Evolutionary conservation across 2,329 filamentous ascomycete species (phyloP).

Genomic region (Colletotrichum neosansevieriae): DNA sequence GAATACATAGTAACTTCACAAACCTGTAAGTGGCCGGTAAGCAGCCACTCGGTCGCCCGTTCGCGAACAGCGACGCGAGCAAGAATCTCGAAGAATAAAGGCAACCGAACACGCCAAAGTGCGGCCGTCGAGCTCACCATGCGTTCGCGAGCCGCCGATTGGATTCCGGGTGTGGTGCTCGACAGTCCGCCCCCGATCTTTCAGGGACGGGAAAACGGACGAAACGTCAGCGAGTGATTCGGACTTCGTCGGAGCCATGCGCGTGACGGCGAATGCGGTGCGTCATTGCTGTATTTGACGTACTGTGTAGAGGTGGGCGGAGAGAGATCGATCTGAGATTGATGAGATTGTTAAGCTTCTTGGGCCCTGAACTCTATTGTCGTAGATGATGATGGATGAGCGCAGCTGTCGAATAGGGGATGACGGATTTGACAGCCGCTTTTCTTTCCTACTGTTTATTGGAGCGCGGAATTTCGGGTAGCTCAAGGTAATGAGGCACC

Average conservation of each 20-base stretch:
- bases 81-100: background rate
- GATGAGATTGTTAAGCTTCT: background rate
- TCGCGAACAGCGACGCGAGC: background rate
- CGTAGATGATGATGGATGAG: background rate
- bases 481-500: background rate
- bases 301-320: background rate
- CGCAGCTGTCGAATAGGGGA: constrained; percentile 2
- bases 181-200: background rate
- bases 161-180: background rate
- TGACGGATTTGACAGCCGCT: background rate
- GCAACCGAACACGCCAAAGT: background rate
- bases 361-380: background rate
- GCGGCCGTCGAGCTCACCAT: background rate
- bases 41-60: background rate
- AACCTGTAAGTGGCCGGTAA: constrained; percentile 7
- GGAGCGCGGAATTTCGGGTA: background rate
- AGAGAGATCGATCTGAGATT: too few species aligned
- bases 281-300: background rate
- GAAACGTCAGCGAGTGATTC: background rate
- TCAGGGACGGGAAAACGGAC: background rate
- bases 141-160: background rate
- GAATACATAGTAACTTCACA: background rate
- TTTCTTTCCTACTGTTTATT: background rate
- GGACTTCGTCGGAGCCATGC: background rate
- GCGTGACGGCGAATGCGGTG: background rate